Evolutionary conservation across 495 filamentous ascomycete species (phyloP).

Genomic region (Penicillium flavigenum): DNA sequence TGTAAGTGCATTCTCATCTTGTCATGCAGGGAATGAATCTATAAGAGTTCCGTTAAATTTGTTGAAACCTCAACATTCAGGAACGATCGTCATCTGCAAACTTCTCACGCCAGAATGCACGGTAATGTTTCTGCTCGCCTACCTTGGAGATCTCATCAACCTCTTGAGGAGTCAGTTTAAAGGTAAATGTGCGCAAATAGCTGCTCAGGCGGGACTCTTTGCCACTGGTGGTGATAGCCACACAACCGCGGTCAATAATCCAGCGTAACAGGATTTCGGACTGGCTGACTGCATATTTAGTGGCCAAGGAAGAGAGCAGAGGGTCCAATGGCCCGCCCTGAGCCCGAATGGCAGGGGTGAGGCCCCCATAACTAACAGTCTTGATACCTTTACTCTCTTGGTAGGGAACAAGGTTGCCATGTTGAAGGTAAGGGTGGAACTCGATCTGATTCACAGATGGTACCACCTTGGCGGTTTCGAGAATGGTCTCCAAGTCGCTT

Average conservation of each 20-base stretch:
- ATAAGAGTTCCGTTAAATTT: too few species aligned
- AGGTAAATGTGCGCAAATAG: slow-evolving; percentile 62
- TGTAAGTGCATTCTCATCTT: too few species aligned
- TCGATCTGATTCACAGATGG: slow-evolving; percentile 88
- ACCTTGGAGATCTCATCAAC: slow-evolving; percentile 60
- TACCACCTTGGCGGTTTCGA: slow-evolving; percentile 60
- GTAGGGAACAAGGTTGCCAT: slow-evolving; percentile 61
- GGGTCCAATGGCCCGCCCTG: slow-evolving; percentile 67
- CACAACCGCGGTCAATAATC: slow-evolving; percentile 75
- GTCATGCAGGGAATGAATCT: too few species aligned
- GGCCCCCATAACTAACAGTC: slow-evolving; percentile 65
- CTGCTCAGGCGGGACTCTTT: slow-evolving; percentile 68
- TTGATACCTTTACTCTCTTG: slow-evolving; percentile 68
- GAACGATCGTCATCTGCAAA: slow-evolving; percentile 61
- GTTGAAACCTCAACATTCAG: slow-evolving; percentile 22
- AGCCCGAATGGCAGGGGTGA: slow-evolving; percentile 65
- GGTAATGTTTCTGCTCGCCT: slow-evolving; percentile 66
- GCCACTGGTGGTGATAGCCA: slow-evolving; percentile 74
- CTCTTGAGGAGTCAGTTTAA: slow-evolving; percentile 71
- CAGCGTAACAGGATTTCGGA: slow-evolving; percentile 72
- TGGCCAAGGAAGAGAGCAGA: slow-evolving; percentile 57
- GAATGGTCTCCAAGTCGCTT: slow-evolving; percentile 63
- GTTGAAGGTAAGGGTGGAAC: slow-evolving; percentile 85
- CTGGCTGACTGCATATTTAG: slow-evolving; percentile 74
- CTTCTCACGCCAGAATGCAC: slow-evolving; percentile 65